phyloP scores from a whole-genome alignment of 1,284 basidiomycete species.

The Ustilago tritici region DNA sequence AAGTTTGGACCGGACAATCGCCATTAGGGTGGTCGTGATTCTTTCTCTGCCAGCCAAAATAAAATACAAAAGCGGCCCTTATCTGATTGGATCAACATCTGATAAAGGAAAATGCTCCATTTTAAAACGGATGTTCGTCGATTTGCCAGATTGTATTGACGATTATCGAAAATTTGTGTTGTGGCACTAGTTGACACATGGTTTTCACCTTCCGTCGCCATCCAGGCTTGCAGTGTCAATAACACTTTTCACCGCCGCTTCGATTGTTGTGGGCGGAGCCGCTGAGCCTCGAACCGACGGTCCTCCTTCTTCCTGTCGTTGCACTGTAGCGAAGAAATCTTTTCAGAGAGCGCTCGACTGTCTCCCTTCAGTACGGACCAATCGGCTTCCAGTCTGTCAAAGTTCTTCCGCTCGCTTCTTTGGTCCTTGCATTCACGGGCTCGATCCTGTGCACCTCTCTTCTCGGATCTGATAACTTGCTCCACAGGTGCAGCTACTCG shows the following conservation, averaged over 20 bases:
- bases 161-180: background rate
- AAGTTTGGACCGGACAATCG: background rate
- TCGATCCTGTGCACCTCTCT: background rate
- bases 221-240: slow-evolving; percentile 3
- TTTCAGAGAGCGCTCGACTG: background rate
- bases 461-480: slow-evolving; percentile 5
- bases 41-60: background rate
- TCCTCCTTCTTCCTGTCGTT: background rate
- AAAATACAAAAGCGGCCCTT: slow-evolving; percentile 4
- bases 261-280: slow-evolving; percentile 10
- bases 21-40: background rate
- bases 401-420: slow-evolving; percentile 7
- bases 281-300: slow-evolving; percentile 13
- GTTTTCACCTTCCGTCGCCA: slow-evolving; percentile 12
- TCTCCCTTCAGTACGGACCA: background rate
- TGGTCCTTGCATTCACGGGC: background rate
- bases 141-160: background rate
- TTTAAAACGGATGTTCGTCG: background rate
- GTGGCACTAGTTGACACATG: slow-evolving; percentile 18
- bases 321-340: no score
- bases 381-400: background rate
- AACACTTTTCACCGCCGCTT: slow-evolving; percentile 14
- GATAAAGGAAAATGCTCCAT: slow-evolving; percentile 11
- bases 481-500: background rate
- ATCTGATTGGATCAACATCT: slow-evolving; percentile 32